A percentile compares a stretch with the other conserved stretches of the same genome.
These are phyloP conservation scores for Aspergillus nidulans DNA, from an alignment of 495 filamentous ascomycete genomes.

Conservation along the genomic window DNA sequence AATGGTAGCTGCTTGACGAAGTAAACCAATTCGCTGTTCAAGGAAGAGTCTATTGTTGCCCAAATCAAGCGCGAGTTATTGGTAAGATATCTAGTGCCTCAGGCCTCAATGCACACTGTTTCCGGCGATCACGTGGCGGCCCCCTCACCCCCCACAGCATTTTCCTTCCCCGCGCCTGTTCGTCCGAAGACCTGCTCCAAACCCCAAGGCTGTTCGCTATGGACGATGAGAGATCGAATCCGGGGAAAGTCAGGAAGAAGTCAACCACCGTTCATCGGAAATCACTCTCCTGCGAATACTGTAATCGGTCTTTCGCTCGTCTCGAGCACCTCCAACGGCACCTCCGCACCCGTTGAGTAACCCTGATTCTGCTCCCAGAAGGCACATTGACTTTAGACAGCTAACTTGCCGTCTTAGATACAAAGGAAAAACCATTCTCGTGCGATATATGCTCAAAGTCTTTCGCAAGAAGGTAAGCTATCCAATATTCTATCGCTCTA, in stretches of 20 bases:
- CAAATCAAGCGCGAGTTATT: neutral
- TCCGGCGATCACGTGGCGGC: constrained; percentile 30
- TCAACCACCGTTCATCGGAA: constrained; percentile 37
- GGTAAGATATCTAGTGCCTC: neutral
- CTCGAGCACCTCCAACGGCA: constrained; percentile 52
- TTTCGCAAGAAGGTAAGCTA: constrained; percentile 45
- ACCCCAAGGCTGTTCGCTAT: constrained; percentile 29
- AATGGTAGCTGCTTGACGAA: neutral
- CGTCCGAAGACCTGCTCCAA: constrained; percentile 23
- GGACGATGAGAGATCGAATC: constrained; percentile 41
- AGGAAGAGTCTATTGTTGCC: neutral
- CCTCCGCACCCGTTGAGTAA: constrained; percentile 52
- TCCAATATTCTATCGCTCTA: constrained; percentile 1
- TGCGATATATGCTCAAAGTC: constrained; percentile 50
- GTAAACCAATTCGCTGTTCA: neutral
- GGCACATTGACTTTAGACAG: neutral
- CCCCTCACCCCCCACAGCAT: constrained; percentile 40
- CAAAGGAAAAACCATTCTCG: constrained; percentile 52
- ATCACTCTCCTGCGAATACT: constrained; percentile 47
- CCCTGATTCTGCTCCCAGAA: constrained; percentile 22
- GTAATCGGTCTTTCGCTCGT: constrained; percentile 47
- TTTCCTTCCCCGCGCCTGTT: constrained; percentile 31
- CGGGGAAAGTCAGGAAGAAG: constrained; percentile 44
- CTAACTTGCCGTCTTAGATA: constrained; percentile 40
- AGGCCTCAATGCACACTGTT: neutral